Percentiles rank a stretch among this genome's conserved stretches.
Conservation (phyloP, 495 filamentous ascomycete species). For the Parmelia sp. region DNA sequence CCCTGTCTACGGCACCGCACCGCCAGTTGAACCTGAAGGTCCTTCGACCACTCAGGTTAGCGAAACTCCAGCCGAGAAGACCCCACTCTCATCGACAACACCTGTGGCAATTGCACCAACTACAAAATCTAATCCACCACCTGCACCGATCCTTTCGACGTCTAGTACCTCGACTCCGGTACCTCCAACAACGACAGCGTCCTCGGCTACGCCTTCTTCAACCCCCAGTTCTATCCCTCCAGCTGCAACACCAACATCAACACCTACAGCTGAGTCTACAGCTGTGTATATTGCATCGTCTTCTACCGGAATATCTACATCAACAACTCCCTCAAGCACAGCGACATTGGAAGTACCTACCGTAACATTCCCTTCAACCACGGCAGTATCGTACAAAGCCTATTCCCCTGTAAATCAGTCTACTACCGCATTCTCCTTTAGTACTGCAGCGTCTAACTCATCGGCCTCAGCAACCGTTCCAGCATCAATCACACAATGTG, state of each 20-base stretch:
- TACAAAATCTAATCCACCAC: background rate
- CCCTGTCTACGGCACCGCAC: background rate
- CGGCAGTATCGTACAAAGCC: background rate
- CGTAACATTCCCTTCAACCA: background rate
- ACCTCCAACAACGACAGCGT: background rate
- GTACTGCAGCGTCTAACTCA: background rate
- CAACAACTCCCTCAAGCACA: background rate
- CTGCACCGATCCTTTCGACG: background rate
- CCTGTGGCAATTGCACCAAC: background rate
- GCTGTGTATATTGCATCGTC: background rate
- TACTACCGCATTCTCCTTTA: background rate
- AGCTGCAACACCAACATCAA: background rate
- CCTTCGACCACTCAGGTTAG: background rate
- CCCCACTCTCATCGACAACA: background rate
- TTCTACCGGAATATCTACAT: background rate
- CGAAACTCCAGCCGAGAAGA: background rate
- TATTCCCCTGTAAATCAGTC: background rate
- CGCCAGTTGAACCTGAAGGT: background rate
- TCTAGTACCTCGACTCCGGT: background rate
- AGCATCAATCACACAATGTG: constrained; percentile 12
- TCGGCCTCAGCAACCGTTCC: background rate
- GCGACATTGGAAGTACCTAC: background rate
- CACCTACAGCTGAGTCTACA: background rate
- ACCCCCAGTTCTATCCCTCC: background rate
- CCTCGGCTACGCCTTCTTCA: background rate